Evolutionary conservation across 176 grass and related monocot species (phyloP), one percentile per base, ranked within the genome.

Genomic region (Phyllostachys edulis): DNA sequence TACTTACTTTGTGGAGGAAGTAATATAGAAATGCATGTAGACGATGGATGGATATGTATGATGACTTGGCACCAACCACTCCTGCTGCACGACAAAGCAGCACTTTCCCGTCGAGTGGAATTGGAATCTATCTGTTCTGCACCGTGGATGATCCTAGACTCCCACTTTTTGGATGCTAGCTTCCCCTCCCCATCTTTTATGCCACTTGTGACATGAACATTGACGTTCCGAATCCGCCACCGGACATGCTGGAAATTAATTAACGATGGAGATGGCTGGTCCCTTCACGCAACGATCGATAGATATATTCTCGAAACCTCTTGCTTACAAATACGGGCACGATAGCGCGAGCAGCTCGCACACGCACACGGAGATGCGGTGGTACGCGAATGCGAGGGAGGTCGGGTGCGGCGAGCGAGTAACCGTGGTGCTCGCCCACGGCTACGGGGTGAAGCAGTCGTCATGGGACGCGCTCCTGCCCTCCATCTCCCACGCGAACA

Each of bases 381-480:
- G 88, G 92, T 85, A 77, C 75, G 54, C 9, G 44, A 94, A 98
- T 76, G 91, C 61, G 16, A 82, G 76, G 72, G 88, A 88, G 56
- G 62, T 84, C 21, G 89, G 87, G 21, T 18, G 69, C 6, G 92
- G 90, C 49, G 52, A 80, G 7, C 39, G 79, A 4, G 20, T 13
- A 2, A 91, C 85, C 29, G 41, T 93, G 73, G 90, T 94, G 73
- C 89, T 93, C 17, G 76, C 95, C 7, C 95, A 98, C 34, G 95
- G 95, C 56, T 98, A 90, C 65, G 95, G 95, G 37, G 55, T 71
- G 49, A 74, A 37, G 85, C 95, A 97, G 78, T 46, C 71, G 7
- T 54, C 87, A 13, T 94, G 95, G 95, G 82, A 90, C 79, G 82
- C 77, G 37, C 63, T 97, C 21, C 6, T 97, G 11, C 75, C 92